These are phyloP conservation scores for Henckelia pumila DNA, from an alignment of 257 asterid species.

Conservation along the genomic window DNA sequence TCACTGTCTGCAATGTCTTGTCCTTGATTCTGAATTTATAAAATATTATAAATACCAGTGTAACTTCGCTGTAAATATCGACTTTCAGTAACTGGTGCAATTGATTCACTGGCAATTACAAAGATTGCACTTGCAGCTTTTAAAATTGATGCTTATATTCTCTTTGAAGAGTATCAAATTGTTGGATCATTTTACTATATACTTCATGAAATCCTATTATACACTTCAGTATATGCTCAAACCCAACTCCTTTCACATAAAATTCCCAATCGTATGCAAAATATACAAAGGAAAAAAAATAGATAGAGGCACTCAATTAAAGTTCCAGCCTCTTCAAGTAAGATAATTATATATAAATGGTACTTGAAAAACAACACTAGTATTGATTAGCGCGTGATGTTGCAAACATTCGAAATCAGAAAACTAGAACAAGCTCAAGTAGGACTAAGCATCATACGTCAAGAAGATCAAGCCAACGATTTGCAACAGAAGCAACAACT, in stretches of 20 bases:
- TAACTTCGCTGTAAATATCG: constrained; percentile 10
- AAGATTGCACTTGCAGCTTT: too few species aligned
- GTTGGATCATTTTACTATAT: too few species aligned
- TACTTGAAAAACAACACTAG: background rate
- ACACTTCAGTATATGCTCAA: too few species aligned
- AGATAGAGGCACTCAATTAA: constrained; percentile 13
- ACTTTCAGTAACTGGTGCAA: constrained; percentile 10
- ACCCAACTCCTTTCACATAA: constrained; percentile 4
- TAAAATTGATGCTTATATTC: too few species aligned
- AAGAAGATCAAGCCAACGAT: constrained; percentile 98
- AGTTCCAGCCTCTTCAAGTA: constrained; percentile 18
- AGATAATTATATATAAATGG: constrained; percentile 19
- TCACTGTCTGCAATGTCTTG: constrained; percentile 90
- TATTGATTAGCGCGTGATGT: background rate
- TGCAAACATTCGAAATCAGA: background rate
- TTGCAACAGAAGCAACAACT: constrained; percentile 93
- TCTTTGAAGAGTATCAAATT: too few species aligned
- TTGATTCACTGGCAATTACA: background rate
- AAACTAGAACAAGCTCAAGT: constrained; percentile 5
- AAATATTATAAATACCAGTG: constrained; percentile 22
- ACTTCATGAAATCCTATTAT: too few species aligned
- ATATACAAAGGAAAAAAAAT: background rate
- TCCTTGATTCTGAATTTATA: constrained; percentile 77
- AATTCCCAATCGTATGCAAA: background rate
- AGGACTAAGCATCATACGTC: constrained; percentile 58